phyloP scores from a whole-genome alignment of 2,329 filamentous ascomycete genomes.

The Colletotrichum sansevieriae region DNA sequence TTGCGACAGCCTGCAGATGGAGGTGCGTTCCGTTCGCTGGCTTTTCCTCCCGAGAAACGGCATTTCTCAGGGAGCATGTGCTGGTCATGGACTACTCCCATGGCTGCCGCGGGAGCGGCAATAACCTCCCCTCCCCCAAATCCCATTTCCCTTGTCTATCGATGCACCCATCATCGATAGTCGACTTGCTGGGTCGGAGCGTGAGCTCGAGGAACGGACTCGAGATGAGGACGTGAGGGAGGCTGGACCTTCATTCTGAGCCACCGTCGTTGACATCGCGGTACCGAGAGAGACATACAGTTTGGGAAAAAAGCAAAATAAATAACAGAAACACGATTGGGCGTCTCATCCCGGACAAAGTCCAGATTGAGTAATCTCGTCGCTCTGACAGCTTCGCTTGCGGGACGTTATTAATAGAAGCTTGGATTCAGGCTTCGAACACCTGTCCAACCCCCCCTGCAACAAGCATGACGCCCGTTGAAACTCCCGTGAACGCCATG shows the following conservation, averaged over 20 bases:
- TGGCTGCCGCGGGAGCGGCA: slow-evolving; percentile 1
- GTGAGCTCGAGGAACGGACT: not conserved
- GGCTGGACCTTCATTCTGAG: not conserved
- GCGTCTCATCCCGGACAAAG: slow-evolving; percentile 30
- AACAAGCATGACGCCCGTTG: slow-evolving; percentile 5
- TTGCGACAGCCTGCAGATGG: slow-evolving; percentile 23
- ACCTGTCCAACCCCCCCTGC: not conserved
- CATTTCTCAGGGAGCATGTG: slow-evolving; percentile 18
- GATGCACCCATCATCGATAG: slow-evolving; percentile 4
- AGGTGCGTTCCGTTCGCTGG: slow-evolving; percentile 24
- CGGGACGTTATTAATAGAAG: slow-evolving; percentile 31
- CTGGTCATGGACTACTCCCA: slow-evolving; percentile 9
- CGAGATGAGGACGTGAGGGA: not conserved
- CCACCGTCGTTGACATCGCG: slow-evolving; percentile 26
- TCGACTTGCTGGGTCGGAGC: not conserved
- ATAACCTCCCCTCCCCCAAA: not conserved
- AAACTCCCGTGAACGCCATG: not conserved
- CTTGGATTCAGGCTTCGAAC: slow-evolving; percentile 21
- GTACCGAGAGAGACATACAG: slow-evolving; percentile 21
- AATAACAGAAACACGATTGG: slow-evolving; percentile 29
- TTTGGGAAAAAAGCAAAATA: slow-evolving; percentile 34
- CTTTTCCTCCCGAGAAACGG: slow-evolving; percentile 20
- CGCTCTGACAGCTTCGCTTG: slow-evolving; percentile 29
- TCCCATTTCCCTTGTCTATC: not conserved
- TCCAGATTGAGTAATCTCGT: slow-evolving; percentile 38